Evolutionary conservation across 2,329 filamentous ascomycete genomes (phyloP).

Genomic region (Ceratocystis huliohia): DNA sequence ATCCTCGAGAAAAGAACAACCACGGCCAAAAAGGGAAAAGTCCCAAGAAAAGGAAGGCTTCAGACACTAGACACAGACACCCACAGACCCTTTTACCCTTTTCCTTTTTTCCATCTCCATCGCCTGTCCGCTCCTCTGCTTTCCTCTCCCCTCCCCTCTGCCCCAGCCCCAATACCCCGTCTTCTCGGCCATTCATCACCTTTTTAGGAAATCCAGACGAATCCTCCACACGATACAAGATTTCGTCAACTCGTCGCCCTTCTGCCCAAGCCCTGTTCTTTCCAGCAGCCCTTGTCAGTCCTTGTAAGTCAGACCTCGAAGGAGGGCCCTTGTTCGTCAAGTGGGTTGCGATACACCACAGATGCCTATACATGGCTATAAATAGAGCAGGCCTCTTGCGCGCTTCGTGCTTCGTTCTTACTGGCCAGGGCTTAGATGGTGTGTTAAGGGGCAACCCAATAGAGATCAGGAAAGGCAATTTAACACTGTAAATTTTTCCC

Average conservation of each 20-base stretch:
- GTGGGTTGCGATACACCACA: too few species aligned
- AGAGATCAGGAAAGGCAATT: background rate
- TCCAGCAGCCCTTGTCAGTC: background rate
- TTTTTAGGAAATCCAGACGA: background rate
- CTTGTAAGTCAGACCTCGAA: background rate
- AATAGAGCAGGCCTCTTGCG: background rate
- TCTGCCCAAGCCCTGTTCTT: background rate
- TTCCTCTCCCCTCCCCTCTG: background rate
- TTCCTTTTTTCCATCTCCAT: background rate
- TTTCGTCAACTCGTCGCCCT: background rate
- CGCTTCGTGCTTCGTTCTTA: background rate
- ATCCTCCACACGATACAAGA: background rate
- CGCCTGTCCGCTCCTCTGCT: background rate
- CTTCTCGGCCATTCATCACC: background rate
- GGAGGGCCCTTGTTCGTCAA: background rate
- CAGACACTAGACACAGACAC: background rate
- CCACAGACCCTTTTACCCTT: background rate
- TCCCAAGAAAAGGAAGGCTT: background rate
- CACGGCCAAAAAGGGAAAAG: background rate
- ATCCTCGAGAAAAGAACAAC: too few species aligned
- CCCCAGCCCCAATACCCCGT: background rate
- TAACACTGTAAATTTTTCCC: too few species aligned
- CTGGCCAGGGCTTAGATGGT: background rate
- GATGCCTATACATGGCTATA: background rate
- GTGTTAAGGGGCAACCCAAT: background rate